phyloP scores from a whole-genome alignment of 2,329 filamentous ascomycete species.

The Acrocalymma vagum region DNA sequence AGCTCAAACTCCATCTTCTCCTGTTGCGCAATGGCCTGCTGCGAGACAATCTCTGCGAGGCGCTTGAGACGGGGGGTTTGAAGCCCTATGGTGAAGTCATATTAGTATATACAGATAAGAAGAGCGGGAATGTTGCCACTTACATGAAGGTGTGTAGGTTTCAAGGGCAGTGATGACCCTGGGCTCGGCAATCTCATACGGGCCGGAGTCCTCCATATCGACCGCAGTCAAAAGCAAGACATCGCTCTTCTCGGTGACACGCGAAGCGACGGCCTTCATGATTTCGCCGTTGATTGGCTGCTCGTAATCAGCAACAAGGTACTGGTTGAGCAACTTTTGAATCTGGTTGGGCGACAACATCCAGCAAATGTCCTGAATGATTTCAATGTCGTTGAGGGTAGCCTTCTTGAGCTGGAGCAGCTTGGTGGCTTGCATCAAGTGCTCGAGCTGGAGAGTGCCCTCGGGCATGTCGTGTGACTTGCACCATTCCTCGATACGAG shows the following conservation, averaged over 20 bases:
- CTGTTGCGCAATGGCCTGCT: conserved; percentile 94
- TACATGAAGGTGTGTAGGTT: conserved; percentile 97
- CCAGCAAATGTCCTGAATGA: conserved; percentile 99
- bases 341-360: conserved; percentile 99
- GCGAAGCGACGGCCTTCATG: conserved; percentile 98
- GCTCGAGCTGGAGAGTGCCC: conserved; percentile 94
- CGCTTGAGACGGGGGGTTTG: conserved; percentile 96
- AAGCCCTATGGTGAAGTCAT: conserved; percentile 70
- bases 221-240: conserved; percentile 92
- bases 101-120: conserved; percentile 3
- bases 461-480: conserved; percentile 99
- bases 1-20: conserved; percentile 74
- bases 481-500: conserved; percentile 98
- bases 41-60: conserved; percentile 96
- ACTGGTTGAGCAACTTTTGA: conserved; percentile 98
- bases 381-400: conserved; percentile 98
- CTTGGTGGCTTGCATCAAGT: conserved; percentile 99
- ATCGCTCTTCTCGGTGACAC: conserved; percentile 98
- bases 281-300: conserved; percentile 99
- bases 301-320: conserved; percentile 97
- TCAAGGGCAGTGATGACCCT: conserved; percentile 94
- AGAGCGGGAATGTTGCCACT: conserved; percentile 50
- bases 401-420: conserved; percentile 98
- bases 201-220: conserved; percentile 98
- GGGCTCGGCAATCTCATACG: conserved; percentile 97